Base-by-base conservation (phyloP, 2,329 filamentous ascomycete species). In the Ambrosiella cleistominuta region DNA sequence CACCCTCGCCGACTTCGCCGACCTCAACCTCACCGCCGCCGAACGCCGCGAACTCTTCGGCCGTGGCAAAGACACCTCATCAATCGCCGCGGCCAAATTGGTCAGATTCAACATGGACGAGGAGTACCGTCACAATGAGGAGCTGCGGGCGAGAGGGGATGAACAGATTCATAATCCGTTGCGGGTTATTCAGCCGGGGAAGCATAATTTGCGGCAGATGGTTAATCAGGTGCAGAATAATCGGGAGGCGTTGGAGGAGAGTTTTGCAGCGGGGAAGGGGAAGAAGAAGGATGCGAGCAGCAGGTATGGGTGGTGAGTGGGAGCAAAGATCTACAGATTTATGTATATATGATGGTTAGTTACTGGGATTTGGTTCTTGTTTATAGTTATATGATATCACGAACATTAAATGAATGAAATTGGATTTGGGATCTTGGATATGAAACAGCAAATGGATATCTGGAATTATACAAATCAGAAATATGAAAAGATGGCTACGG, bases 61-160 rank as follows among this genome's bases (percentile, higher is more conserved):
- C 1, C 85, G 90, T 4, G 69, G 69, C 19, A 75, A 75, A 19
- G 66, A 68, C 50, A 67, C 67, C n/a, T 66, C 66, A 45, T 64
- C 66, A 13, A 65, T 68, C 7, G 73, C 78, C n/a, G 74, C 74
- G 2, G 74, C 79, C n/a, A 82, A 79, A 49, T 77, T 95, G 42
- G 77, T 90, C 62, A 89, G 85, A 65, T 95, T 96, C 77, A 88
- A 95, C 71, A 90, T 88, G 63, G 88, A 94, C 67, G 73, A 75
- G 60, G 90, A 96, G 71, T 97, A 97, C 69, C 79, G 78, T 27
- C 81, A 86, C 65, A 97, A 97, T 68, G 86, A 95, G 70, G 76
- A 77, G 63, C 67, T 94, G 19, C 80, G 88, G 9, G 79, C 82
- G 15, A 73, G 80, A 54, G 84, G 86, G 66, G 81, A 89, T 68